These are phyloP conservation scores for Trichoderma cornu-damae DNA, from an alignment of 2,329 filamentous ascomycete species.

Conservation along the genomic window DNA sequence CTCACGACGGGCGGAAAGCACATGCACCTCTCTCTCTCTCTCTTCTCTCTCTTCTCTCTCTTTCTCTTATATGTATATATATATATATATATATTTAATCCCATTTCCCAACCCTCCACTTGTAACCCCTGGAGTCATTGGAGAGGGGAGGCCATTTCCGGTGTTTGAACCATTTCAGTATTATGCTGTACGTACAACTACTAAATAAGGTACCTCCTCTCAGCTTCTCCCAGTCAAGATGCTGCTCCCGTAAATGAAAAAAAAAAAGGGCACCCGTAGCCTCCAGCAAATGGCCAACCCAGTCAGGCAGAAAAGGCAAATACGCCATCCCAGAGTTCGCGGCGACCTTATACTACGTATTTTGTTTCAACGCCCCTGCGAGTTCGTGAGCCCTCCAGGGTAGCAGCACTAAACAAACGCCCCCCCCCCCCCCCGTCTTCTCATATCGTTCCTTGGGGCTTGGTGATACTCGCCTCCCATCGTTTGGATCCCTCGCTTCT, in stretches of 20 bases:
- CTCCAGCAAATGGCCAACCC: not conserved
- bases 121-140: not conserved
- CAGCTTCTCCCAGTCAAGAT: not conserved
- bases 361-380: no score
- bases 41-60: not conserved
- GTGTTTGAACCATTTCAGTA: not conserved
- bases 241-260: no score
- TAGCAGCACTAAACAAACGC: not conserved
- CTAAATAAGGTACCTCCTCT: no score
- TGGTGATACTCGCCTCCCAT: not conserved
- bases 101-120: not conserved
- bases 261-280: not conserved
- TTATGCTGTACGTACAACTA: no score
- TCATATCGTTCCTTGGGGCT: not conserved
- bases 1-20: conserved; percentile 7
- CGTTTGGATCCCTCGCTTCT: not conserved
- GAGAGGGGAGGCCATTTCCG: not conserved
- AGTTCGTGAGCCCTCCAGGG: not conserved
- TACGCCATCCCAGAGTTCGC: not conserved
- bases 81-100: not conserved
- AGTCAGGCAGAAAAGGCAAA: not conserved
- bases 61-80: not conserved
- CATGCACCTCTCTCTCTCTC: not conserved
- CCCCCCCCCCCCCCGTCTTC: no score
- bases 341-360: not conserved